Evolutionary conservation across 345 rosid species (phyloP).

Genomic region (Hirschfeldia incana): DNA sequence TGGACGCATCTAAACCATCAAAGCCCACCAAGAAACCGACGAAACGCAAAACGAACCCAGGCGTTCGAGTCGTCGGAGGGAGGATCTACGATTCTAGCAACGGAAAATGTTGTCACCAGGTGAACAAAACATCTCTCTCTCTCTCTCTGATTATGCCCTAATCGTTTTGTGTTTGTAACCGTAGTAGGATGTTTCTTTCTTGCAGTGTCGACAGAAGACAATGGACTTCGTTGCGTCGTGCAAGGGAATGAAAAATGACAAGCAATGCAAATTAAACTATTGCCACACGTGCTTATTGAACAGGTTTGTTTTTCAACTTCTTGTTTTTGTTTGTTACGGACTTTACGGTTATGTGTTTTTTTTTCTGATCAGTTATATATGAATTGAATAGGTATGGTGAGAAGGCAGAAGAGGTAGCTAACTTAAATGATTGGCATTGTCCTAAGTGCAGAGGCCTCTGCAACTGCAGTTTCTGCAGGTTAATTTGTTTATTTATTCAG

Average conservation of each 20-base stretch:
- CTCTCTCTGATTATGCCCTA: not conserved
- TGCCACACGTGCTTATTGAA: constrained; percentile 40
- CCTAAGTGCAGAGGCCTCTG: constrained; percentile 23
- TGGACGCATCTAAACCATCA: constrained; percentile 8
- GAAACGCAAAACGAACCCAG: constrained; percentile 28
- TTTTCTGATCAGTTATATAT: not conserved
- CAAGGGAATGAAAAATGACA: constrained; percentile 17
- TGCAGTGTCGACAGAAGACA: constrained; percentile 45
- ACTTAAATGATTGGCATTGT: constrained; percentile 30
- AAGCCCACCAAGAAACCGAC: constrained; percentile 23
- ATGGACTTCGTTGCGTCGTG: constrained; percentile 41
- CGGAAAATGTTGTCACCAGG: constrained; percentile 84
- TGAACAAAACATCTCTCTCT: not conserved
- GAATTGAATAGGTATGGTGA: constrained; percentile 36
- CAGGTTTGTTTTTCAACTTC: constrained; percentile 15
- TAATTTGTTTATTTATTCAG: no score
- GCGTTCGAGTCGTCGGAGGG: constrained; percentile 49
- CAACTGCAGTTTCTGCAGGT: constrained; percentile 33
- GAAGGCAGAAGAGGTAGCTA: constrained; percentile 37
- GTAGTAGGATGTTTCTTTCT: not conserved
- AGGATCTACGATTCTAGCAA: constrained; percentile 58
- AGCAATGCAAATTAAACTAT: constrained; percentile 21
- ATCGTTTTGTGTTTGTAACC: not conserved
- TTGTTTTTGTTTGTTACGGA: not conserved
- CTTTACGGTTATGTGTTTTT: not conserved